These are phyloP conservation scores for Nicotiana paniculata DNA, from an alignment of 257 asterid species.

Conservation along the genomic window DNA sequence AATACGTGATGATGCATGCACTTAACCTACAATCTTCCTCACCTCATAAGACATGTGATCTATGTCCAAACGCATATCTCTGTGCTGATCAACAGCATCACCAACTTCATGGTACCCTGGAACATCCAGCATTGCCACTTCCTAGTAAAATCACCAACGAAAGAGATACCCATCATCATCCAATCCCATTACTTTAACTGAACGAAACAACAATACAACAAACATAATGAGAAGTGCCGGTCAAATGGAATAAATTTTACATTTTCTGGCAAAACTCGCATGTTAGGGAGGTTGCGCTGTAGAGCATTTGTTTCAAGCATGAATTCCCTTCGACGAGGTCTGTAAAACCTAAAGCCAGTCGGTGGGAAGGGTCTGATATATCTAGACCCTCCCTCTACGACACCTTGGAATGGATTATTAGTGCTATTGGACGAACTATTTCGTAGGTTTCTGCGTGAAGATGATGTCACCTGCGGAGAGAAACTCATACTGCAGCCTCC, in stretches of 20 bases:
- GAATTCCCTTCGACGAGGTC: conserved; percentile 60
- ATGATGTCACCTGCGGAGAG: conserved; percentile 40
- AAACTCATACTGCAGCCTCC: conserved; percentile 42
- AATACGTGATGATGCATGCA: background rate
- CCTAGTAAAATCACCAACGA: conserved; percentile 30
- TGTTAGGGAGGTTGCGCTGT: conserved; percentile 44
- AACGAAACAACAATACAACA: background rate
- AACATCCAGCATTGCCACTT: conserved; percentile 54
- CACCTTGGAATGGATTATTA: conserved; percentile 36
- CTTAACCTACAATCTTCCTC: background rate
- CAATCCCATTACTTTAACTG: background rate
- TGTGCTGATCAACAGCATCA: conserved; percentile 55
- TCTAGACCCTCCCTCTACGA: conserved; percentile 36
- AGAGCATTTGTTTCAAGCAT: conserved; percentile 34
- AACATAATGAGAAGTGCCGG: background rate
- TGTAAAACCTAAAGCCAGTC: conserved; percentile 37
- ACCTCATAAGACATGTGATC: conserved; percentile 76
- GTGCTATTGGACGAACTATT: conserved; percentile 24
- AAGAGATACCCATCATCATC: background rate
- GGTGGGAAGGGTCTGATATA: conserved; percentile 50
- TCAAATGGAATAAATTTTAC: conserved; percentile 29
- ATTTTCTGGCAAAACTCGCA: conserved; percentile 76
- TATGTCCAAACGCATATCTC: conserved; percentile 49
- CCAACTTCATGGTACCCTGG: conserved; percentile 52
- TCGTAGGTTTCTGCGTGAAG: conserved; percentile 36